These are phyloP conservation scores for Diospyros lotus DNA, from an alignment of 148 eudicot species.

Conservation along the genomic window DNA sequence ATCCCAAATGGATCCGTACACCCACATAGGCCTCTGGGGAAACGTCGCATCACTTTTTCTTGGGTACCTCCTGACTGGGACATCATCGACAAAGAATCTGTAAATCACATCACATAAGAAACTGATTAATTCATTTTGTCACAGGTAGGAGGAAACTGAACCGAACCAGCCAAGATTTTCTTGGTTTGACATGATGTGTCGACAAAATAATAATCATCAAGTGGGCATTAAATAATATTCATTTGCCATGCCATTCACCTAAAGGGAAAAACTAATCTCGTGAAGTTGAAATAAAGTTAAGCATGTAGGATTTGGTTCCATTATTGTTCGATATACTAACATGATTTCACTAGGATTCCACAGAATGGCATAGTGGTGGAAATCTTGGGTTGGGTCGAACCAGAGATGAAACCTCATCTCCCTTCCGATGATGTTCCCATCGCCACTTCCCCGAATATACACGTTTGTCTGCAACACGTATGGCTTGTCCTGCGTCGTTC, in stretches of 20 bases:
- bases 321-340: conserved; percentile 8
- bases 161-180: not conserved
- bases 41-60: conserved; percentile 18
- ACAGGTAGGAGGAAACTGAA: not conserved
- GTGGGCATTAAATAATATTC: too few species aligned
- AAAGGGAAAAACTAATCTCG: too few species aligned
- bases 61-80: conserved; percentile 20
- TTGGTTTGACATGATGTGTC: not conserved
- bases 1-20: conserved; percentile 22
- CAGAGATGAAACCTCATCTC: conserved; percentile 29
- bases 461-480: conserved; percentile 28
- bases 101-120: not conserved
- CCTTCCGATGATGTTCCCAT: conserved; percentile 22
- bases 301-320: not conserved
- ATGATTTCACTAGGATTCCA: conserved; percentile 26
- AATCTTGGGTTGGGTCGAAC: conserved; percentile 29
- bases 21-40: conserved; percentile 19
- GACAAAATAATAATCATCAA: too few species aligned
- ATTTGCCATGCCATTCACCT: too few species aligned
- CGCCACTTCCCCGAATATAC: conserved; percentile 27
- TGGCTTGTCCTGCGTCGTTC: conserved; percentile 24
- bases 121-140: not conserved
- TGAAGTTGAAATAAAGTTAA: not conserved
- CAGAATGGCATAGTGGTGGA: conserved; percentile 25
- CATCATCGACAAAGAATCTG: conserved; percentile 24